phyloP scores from a whole-genome alignment of 805 yeast genomes.

The Henningerozyma blattae region DNA sequence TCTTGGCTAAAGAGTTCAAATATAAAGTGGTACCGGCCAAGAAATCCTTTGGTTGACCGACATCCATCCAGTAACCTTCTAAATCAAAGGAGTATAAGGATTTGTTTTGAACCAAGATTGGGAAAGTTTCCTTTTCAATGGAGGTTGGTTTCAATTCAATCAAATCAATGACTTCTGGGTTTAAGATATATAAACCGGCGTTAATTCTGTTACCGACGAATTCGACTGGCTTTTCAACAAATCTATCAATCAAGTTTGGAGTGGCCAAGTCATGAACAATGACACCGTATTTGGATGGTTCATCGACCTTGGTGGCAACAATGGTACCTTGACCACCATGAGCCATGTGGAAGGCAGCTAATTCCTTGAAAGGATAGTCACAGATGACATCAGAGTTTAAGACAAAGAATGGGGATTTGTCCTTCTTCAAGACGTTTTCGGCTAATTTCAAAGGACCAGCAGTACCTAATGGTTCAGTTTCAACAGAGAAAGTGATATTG shows the following conservation, averaged over 20 bases:
- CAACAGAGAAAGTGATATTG: slow-evolving; percentile 90
- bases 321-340: slow-evolving; percentile 98
- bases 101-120: slow-evolving; percentile 79
- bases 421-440: slow-evolving; percentile 85
- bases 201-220: slow-evolving; percentile 99
- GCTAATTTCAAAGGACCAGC: slow-evolving; percentile 99
- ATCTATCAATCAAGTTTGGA: slow-evolving; percentile 93
- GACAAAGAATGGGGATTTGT: slow-evolving; percentile 92
- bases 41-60: slow-evolving; percentile 99
- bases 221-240: slow-evolving; percentile 98
- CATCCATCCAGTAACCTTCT: slow-evolving; percentile 99
- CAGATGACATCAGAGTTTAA: slow-evolving; percentile 97
- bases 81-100: slow-evolving; percentile 89
- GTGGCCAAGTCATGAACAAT: slow-evolving; percentile 94
- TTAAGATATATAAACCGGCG: slow-evolving; percentile 96
- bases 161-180: slow-evolving; percentile 93
- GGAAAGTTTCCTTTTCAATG: slow-evolving; percentile 99
- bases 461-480: slow-evolving; percentile 98
- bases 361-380: slow-evolving; percentile 92
- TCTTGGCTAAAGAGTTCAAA: slow-evolving; percentile 77
- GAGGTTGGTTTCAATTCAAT: slow-evolving; percentile 98
- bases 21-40: slow-evolving; percentile 89
- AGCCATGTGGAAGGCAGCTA: slow-evolving; percentile 82
- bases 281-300: slow-evolving; percentile 99
- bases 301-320: slow-evolving; percentile 98